Evolutionary conservation across 1,139 yeast species (phyloP).

Genomic region (Debaryomyces psychrophilus): DNA sequence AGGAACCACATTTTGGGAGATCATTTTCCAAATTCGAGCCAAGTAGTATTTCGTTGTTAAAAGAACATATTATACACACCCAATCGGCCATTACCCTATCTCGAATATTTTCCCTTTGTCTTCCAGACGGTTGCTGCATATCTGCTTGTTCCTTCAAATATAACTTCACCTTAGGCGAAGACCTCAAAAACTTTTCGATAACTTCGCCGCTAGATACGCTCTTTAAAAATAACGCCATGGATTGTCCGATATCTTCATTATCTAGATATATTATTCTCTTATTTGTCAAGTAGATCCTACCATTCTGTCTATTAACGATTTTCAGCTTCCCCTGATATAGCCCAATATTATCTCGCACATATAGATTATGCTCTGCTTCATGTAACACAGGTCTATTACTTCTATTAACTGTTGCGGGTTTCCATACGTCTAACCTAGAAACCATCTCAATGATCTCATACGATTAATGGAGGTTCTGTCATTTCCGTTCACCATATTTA

Average conservation of each 20-base stretch:
- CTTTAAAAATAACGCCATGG: slow-evolving; percentile 54
- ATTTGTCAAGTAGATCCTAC: slow-evolving; percentile 77
- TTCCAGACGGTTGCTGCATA: not conserved
- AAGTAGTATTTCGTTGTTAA: slow-evolving; percentile 53
- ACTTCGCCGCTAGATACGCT: slow-evolving; percentile 49
- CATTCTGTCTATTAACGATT: slow-evolving; percentile 65
- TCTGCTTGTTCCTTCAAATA: slow-evolving; percentile 20
- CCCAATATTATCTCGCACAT: slow-evolving; percentile 62
- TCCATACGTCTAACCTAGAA: slow-evolving; percentile 35
- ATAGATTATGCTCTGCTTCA: slow-evolving; percentile 44
- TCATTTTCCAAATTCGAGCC: slow-evolving; percentile 35
- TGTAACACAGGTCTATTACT: slow-evolving; percentile 51
- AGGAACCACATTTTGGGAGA: slow-evolving; percentile 66
- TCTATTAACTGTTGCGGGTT: slow-evolving; percentile 39
- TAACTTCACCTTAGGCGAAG: slow-evolving; percentile 74
- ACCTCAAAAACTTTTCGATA: slow-evolving; percentile 67
- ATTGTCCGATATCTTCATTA: slow-evolving; percentile 42
- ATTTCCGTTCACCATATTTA: not conserved
- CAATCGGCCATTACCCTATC: slow-evolving; percentile 46
- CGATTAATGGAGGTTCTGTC: not conserved
- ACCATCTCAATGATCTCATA: slow-evolving; percentile 9
- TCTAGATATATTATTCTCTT: slow-evolving; percentile 75
- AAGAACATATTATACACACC: slow-evolving; percentile 86
- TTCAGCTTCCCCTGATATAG: slow-evolving; percentile 72
- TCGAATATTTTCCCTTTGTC: not conserved